phyloP scores from a whole-genome alignment of 768 basidiomycete genomes.

The Boletus subparvulus region DNA sequence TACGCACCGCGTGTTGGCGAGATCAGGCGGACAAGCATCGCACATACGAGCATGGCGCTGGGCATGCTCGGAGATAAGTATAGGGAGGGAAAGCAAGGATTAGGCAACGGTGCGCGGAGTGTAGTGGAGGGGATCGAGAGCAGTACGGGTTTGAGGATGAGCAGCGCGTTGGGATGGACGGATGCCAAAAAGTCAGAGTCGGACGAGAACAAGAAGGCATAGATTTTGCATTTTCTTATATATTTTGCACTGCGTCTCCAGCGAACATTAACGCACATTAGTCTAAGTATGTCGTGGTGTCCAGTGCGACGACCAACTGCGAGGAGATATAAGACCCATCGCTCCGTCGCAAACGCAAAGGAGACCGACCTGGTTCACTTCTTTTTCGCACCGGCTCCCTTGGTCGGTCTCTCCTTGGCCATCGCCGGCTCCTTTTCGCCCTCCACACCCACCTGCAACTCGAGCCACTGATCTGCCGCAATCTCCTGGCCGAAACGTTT shows the following conservation, averaged over 20 bases:
- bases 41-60: conserved; percentile 61
- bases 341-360: background rate
- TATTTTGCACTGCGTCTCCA: background rate
- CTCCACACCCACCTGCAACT: conserved; percentile 26
- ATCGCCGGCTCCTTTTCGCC: conserved; percentile 29
- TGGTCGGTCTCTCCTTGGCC: conserved; percentile 21
- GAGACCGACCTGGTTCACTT: conserved; percentile 17
- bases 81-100: conserved; percentile 42
- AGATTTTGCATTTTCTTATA: conserved; percentile 8
- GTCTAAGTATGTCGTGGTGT: background rate
- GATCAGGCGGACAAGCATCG: conserved; percentile 62
- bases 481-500: conserved; percentile 62
- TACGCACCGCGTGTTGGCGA: conserved; percentile 70
- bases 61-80: conserved; percentile 54
- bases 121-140: conserved; percentile 60
- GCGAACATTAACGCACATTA: background rate
- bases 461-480: conserved; percentile 33
- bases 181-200: conserved; percentile 13
- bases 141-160: conserved; percentile 70
- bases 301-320: background rate
- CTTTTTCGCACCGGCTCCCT: conserved; percentile 14
- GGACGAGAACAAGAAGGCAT: conserved; percentile 15
- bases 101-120: conserved; percentile 45
- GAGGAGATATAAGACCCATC: background rate
- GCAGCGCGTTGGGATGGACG: conserved; percentile 53